These are phyloP conservation scores for Colletotrichum orchidophilum DNA, from an alignment of 2,329 filamentous ascomycete species.

Conservation along the genomic window DNA sequence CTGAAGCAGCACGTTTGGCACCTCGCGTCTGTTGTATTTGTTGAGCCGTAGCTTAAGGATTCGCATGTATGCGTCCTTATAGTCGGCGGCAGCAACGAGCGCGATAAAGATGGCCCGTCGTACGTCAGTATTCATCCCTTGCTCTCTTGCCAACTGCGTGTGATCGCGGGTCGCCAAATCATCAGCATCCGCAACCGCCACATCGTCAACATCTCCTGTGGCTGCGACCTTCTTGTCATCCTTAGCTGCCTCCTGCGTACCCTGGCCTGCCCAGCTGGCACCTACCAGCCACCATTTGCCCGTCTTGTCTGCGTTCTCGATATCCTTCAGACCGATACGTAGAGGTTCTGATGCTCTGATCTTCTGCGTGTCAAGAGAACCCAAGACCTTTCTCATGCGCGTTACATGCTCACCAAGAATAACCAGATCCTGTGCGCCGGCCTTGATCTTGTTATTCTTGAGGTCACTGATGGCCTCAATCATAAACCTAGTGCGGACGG, in stretches of 20 bases:
- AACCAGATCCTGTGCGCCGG: conserved; percentile 73
- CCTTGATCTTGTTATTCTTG: conserved; percentile 92
- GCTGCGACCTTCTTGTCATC: not conserved
- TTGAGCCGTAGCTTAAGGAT: conserved; percentile 86
- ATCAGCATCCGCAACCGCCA: conserved; percentile 40
- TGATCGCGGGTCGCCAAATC: conserved; percentile 71
- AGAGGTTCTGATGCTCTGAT: conserved; percentile 83
- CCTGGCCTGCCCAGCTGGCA: conserved; percentile 79
- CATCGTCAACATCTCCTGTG: conserved; percentile 41
- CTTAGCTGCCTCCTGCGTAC: conserved; percentile 32
- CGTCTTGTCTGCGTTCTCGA: conserved; percentile 82
- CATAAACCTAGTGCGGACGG: conserved; percentile 95
- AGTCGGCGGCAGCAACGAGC: conserved; percentile 86
- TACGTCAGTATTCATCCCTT: conserved; percentile 87
- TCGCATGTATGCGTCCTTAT: conserved; percentile 82
- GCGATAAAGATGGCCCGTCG: conserved; percentile 93
- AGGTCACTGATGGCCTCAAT: conserved; percentile 94
- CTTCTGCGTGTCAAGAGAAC: conserved; percentile 73
- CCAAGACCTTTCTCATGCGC: conserved; percentile 88
- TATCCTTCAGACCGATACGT: conserved; percentile 82
- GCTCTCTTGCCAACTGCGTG: conserved; percentile 76
- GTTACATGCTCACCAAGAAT: conserved; percentile 84
- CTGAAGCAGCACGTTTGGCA: conserved; percentile 87
- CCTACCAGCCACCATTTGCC: conserved; percentile 99
- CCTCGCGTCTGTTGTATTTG: conserved; percentile 84